These are phyloP conservation scores for Stachybotrys chartarum DNA, from an alignment of 2,329 filamentous ascomycete genomes.

Conservation along the genomic window DNA sequence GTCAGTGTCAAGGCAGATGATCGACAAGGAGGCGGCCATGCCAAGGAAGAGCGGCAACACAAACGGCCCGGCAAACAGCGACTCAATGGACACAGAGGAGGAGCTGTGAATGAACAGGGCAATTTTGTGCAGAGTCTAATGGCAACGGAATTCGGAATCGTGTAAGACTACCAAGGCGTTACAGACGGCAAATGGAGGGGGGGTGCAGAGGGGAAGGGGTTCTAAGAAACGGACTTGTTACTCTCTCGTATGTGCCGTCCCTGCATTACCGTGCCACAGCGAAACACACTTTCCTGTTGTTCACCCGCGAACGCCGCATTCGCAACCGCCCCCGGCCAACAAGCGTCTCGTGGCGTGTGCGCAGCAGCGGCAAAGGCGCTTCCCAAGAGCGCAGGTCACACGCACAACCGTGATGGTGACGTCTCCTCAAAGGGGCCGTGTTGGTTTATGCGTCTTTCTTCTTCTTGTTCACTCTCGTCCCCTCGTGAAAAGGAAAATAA, in stretches of 20 bases:
- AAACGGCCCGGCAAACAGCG: conserved; percentile 34
- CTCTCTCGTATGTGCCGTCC: not conserved
- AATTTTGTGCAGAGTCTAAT: not conserved
- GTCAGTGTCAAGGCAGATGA: conserved; percentile 97
- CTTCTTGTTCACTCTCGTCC: too few species aligned
- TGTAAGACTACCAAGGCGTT: conserved; percentile 26
- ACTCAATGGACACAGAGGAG: conserved; percentile 67
- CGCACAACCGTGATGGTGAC: too few species aligned
- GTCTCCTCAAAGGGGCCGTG: too few species aligned
- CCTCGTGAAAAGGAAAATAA: too few species aligned
- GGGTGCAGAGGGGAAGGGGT: not conserved
- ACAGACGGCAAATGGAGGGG: conserved; percentile 7
- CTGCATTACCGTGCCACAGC: not conserved
- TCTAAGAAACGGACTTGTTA: not conserved
- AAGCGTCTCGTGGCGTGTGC: too few species aligned
- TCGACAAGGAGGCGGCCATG: conserved; percentile 96
- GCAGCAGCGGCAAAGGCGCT: too few species aligned
- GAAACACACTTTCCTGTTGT: not conserved
- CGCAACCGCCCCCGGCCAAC: too few species aligned
- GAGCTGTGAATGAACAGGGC: conserved; percentile 24
- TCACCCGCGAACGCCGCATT: not conserved
- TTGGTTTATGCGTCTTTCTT: too few species aligned
- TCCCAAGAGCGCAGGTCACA: too few species aligned
- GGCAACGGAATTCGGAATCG: conserved; percentile 11
- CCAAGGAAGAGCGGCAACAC: conserved; percentile 57